Evolutionary conservation across 108 stramenopile genomes (phyloP).

Genomic region (Cyclotella cryptica): DNA sequence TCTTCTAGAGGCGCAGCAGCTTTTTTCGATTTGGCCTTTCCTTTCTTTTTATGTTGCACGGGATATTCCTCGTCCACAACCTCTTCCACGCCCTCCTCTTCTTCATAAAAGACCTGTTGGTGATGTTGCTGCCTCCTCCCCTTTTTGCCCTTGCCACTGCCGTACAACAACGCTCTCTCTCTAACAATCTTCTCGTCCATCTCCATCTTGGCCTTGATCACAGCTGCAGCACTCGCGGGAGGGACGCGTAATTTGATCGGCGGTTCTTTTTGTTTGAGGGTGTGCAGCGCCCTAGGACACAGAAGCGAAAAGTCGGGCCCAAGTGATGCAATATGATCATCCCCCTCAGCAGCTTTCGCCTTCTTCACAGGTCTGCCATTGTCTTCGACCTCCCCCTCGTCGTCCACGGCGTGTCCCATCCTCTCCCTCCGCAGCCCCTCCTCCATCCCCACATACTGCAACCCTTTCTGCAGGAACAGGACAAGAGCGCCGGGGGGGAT

Average conservation of each 20-base stretch:
- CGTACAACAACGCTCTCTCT: conserved; percentile 16
- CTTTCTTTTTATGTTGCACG: conserved; percentile 23
- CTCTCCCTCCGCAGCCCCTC: conserved; percentile 70
- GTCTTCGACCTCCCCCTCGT: conserved; percentile 26
- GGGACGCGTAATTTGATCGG: conserved; percentile 87
- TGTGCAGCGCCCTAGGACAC: conserved; percentile 69
- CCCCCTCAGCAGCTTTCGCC: conserved; percentile 15
- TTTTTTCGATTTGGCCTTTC: conserved; percentile 10
- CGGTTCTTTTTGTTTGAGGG: conserved; percentile 74
- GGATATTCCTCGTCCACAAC: background rate
- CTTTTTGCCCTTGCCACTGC: conserved; percentile 23
- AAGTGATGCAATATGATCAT: conserved; percentile 34
- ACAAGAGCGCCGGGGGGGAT: conserved; percentile 90
- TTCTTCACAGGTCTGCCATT: conserved; percentile 23
- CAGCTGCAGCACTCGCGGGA: conserved; percentile 81
- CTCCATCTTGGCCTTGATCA: conserved; percentile 74
- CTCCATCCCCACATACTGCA: conserved; percentile 92
- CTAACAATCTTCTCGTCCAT: conserved; percentile 36
- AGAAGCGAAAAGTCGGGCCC: conserved; percentile 72
- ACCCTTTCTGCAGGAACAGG: conserved; percentile 88
- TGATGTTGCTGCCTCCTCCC: conserved; percentile 2
- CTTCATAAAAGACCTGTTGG: conserved; percentile 8
- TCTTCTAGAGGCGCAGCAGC: conserved; percentile 13
- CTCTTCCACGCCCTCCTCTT: background rate
- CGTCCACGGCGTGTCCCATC: background rate